phyloP scores from a whole-genome alignment of 805 yeast genomes.

The Nakazawaea wyomingensis region DNA sequence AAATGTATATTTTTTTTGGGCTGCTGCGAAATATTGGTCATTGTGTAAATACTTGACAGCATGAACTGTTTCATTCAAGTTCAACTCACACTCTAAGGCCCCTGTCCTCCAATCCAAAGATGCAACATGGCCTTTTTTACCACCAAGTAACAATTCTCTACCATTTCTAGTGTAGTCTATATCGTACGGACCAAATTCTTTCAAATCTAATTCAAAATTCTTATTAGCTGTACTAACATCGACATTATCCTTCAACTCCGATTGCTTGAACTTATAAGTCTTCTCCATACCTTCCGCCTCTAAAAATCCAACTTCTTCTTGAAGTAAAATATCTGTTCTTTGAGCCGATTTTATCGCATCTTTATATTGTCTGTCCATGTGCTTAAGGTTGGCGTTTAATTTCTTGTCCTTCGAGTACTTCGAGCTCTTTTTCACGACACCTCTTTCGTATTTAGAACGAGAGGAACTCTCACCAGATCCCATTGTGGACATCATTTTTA shows the following conservation, averaged over 20 bases:
- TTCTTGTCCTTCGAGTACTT: constrained; percentile 50
- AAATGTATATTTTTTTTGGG: constrained; percentile 91
- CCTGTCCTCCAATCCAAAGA: constrained; percentile 95
- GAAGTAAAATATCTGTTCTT: constrained; percentile 76
- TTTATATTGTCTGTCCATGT: constrained; percentile 64
- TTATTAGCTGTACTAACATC: constrained; percentile 74
- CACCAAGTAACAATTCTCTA: constrained; percentile 76
- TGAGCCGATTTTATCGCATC: constrained; percentile 83
- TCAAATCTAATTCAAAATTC: constrained; percentile 64
- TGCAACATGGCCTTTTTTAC: constrained; percentile 92
- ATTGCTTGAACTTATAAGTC: constrained; percentile 80
- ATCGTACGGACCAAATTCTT: constrained; percentile 81
- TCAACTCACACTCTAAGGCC: constrained; percentile 69
- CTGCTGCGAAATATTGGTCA: constrained; percentile 92
- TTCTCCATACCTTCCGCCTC: constrained; percentile 97
- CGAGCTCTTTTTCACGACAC: constrained; percentile 19
- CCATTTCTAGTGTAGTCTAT: constrained; percentile 86
- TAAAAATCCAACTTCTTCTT: constrained; percentile 79
- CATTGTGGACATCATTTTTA: not conserved
- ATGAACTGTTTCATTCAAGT: constrained; percentile 82
- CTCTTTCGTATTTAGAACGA: constrained; percentile 24
- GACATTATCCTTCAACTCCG: constrained; percentile 69
- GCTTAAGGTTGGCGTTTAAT: constrained; percentile 59
- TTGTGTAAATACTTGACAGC: constrained; percentile 89
- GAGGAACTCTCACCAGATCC: constrained; percentile 4